phyloP scores from a whole-genome alignment of 2,329 filamentous ascomycete genomes.

The Alternaria atra region DNA sequence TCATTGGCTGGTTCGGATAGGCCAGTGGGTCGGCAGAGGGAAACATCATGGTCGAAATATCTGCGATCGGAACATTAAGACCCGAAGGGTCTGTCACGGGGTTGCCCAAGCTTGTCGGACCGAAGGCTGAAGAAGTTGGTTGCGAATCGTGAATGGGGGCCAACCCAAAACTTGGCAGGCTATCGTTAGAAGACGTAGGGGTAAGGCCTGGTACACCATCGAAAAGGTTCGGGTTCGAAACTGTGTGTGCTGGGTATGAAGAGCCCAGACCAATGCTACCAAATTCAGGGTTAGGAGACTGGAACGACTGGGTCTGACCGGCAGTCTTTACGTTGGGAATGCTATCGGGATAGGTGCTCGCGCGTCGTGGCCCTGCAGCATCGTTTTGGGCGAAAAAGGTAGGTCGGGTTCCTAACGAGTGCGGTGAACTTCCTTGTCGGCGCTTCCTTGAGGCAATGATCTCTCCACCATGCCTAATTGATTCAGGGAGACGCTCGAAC shows the following conservation, averaged over 20 bases:
- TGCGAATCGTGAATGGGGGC: conserved; percentile 31
- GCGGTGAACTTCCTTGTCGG: conserved; percentile 49
- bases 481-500: conserved; percentile 83
- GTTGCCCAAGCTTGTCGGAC: conserved; percentile 39
- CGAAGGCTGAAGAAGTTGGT: conserved; percentile 42
- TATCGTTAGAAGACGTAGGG: conserved; percentile 44
- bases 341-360: conserved; percentile 49
- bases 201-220: conserved; percentile 45
- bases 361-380: conserved; percentile 37
- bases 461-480: conserved; percentile 62
- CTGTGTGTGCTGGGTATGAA: conserved; percentile 37
- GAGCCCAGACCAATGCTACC: conserved; percentile 40
- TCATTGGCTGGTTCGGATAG: conserved; percentile 79
- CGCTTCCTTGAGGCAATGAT: conserved; percentile 47
- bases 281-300: conserved; percentile 42
- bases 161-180: conserved; percentile 38
- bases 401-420: conserved; percentile 37
- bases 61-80: conserved; percentile 64
- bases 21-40: conserved; percentile 79
- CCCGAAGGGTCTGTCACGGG: conserved; percentile 43
- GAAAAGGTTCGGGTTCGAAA: conserved; percentile 40
- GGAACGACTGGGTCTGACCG: conserved; percentile 33
- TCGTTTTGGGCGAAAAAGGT: conserved; percentile 37
- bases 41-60: conserved; percentile 82
- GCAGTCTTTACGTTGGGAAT: conserved; percentile 42